Evolutionary conservation across 2,329 filamentous ascomycete genomes (phyloP).

Genomic region (Stemphylium vesicarium): DNA sequence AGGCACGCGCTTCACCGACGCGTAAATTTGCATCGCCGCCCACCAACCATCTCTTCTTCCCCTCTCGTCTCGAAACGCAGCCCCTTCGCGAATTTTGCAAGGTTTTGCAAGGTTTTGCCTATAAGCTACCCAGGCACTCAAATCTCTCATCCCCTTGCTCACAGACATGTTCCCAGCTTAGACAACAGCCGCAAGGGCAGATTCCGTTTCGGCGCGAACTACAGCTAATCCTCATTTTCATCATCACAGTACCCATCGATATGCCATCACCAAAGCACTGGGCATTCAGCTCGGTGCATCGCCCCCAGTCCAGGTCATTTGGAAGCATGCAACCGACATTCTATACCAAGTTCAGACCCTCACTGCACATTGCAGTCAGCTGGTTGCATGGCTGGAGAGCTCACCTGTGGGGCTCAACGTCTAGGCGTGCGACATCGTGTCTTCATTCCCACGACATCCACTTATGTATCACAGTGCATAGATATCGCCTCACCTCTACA

Average conservation of each 20-base stretch:
- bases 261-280: too few species aligned
- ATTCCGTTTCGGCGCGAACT: not conserved
- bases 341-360: not conserved
- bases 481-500: conserved; percentile 16
- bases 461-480: conserved; percentile 6
- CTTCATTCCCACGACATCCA: not conserved
- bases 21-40: conserved; percentile 1
- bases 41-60: conserved; percentile 11
- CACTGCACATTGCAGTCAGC: not conserved
- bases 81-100: not conserved
- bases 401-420: not conserved
- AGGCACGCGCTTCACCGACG: conserved; percentile 13
- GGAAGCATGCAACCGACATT: not conserved
- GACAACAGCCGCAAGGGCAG: not conserved
- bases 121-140: not conserved
- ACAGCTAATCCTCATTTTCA: not conserved
- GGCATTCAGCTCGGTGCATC: not conserved
- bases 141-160: not conserved
- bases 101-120: not conserved
- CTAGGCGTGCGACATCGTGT: not conserved
- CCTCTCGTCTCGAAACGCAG: conserved; percentile 7
- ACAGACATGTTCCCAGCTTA: not conserved
- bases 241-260: too few species aligned
- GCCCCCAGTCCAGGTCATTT: not conserved
- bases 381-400: not conserved